These are phyloP conservation scores for Aureobasidium sp. DNA, from an alignment of 2,329 filamentous ascomycete species.

Conservation along the genomic window DNA sequence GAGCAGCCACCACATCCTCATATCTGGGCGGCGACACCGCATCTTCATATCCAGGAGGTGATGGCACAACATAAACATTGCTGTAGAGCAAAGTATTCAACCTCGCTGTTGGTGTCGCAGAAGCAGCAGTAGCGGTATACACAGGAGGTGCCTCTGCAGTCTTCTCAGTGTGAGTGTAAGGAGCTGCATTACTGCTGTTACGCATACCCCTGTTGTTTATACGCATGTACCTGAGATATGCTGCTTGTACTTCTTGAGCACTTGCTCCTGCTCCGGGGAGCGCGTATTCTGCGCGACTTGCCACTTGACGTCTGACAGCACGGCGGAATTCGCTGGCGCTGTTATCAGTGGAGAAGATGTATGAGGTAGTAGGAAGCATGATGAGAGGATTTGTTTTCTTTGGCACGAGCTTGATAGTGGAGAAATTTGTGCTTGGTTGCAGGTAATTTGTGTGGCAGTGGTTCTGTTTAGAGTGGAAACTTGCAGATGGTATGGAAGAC, in stretches of 20 bases:
- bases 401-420: background rate
- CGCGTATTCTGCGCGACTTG: background rate
- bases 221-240: background rate
- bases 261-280: background rate
- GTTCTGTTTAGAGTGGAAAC: background rate
- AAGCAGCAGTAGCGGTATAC: background rate
- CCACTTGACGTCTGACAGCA: background rate
- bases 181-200: background rate
- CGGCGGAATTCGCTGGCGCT: background rate
- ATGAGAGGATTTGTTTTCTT: background rate
- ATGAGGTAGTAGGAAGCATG: background rate
- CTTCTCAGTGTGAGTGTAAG: background rate
- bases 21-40: no score
- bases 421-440: background rate
- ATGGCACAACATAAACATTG: background rate
- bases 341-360: background rate
- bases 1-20: no score
- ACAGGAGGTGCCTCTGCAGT: background rate
- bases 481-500: background rate
- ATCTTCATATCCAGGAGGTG: background rate
- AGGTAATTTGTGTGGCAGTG: no score
- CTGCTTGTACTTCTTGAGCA: background rate
- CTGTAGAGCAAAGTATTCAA: background rate
- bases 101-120: background rate
- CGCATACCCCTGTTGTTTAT: no score